Evolutionary conservation across 495 filamentous ascomycete genomes (phyloP), one percentile per base, ranked within the genome.

Genomic region (Hypoxylon lenormandii): DNA sequence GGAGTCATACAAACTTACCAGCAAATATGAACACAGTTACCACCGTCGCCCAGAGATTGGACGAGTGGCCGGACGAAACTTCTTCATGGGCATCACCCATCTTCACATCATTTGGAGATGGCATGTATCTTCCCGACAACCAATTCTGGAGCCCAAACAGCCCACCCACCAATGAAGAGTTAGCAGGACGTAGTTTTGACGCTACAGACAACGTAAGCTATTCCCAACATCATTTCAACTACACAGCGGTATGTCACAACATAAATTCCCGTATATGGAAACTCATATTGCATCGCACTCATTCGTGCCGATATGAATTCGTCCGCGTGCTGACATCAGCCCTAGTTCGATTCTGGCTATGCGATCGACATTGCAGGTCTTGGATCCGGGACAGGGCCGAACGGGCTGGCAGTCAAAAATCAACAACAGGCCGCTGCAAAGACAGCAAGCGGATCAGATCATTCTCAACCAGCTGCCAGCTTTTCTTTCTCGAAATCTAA

Each of bases 51-150:
- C 51, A 28, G 4, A 66, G 36, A 21, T 47, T 62, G 22, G 68
- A 66, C 2, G 45, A 62, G 5, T 71, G 68, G 61, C 16, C 51
- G 15, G 57, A 71, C 0, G 68, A 62, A 1, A 40, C 49, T 4
- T 28, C 33, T 7, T 15, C 30, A 15, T 65, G 60, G 61, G 26
- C 56, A 13, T 50, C 51, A 21, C 16, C 68, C 18, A 62, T 71
- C 51, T 66, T 66, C 47, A 19, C 56, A n/a, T 53, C 68, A 8
- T 71, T 66, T 4, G 47, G 61, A 30, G 56, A 64, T 11, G 38
- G 30, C 23, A 49, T 66, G 10, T 18, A 46, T 2, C 48, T 62
- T 5, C 21, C 46, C 6, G 68, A 66, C 22, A 18, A 51, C 1
- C 55, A 66, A 15, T 49, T 70, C 15, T 71, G 68, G 68, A 13